Evolutionary conservation across 2,329 filamentous ascomycete species (phyloP).

Genomic region (Albifimbria verrucaria): DNA sequence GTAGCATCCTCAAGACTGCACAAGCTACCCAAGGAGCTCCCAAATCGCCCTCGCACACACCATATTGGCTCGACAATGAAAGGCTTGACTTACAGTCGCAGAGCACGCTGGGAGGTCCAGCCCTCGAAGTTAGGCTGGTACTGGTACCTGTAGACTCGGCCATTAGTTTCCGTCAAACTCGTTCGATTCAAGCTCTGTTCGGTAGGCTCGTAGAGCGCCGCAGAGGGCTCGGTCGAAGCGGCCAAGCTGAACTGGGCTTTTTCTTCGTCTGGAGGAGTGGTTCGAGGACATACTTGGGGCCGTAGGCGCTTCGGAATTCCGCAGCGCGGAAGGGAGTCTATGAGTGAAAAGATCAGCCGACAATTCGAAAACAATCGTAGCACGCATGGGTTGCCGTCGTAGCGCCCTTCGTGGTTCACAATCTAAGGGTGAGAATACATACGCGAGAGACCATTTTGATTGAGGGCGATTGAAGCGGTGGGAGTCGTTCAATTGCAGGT

Average conservation of each 20-base stretch:
- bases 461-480: constrained; percentile 25
- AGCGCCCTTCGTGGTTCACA: neutral
- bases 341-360: constrained; percentile 25
- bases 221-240: too few species aligned
- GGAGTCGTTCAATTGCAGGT: constrained; percentile 34
- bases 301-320: constrained; percentile 60
- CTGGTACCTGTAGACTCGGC: constrained; percentile 47
- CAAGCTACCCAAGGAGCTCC: neutral
- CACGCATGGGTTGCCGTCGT: neutral
- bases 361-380: neutral
- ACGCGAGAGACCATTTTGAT: constrained; percentile 40
- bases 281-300: constrained; percentile 55
- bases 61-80: neutral
- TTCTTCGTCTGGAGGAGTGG: neutral
- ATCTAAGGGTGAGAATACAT: constrained; percentile 15
- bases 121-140: constrained; percentile 54
- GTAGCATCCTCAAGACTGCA: too few species aligned
- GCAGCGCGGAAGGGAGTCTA: constrained; percentile 46
- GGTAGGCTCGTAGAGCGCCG: too few species aligned
- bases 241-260: constrained; percentile 4
- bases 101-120: constrained; percentile 44
- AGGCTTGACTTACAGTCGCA: constrained; percentile 49
- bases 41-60: neutral
- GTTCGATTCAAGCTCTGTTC: neutral
- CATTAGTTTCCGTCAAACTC: constrained; percentile 6